Evolutionary conservation across 352 stramenopile species (phyloP), one percentile per base, ranked within the genome.

Genomic region (Phytophthora hybrid): DNA sequence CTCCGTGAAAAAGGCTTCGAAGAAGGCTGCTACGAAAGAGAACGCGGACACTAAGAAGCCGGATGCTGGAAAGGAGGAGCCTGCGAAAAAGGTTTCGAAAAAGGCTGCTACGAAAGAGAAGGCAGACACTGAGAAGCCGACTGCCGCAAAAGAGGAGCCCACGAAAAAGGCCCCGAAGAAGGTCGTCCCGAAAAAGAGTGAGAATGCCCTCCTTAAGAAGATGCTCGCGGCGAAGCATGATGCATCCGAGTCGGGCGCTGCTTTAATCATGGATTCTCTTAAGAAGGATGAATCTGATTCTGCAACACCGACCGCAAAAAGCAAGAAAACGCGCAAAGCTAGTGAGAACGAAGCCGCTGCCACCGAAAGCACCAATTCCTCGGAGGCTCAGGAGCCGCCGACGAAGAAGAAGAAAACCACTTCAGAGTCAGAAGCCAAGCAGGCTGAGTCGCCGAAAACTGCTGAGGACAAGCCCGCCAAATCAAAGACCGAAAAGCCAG

Each of bases 201-300:
- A 58, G 26, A 82, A 82, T 54, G 72, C 55, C 62, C 44, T 82
- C 0, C 26, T 82, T 41, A 69, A 78, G 41, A 69, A 78, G 34
- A 82, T 82, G 76, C 61, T 69, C 53, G 76, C 72, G 9, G 72
- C 68, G n/a, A 79, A 79, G 53, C 67, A 75, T 1, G 31, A 62
- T 68, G 55, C 41, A 37, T 44, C 64, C 13, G 59, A 74, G 65
- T 80, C 72, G 26, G 67, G 63, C 44, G 72, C 76, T 68, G 63
- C 69, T 51, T 9, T 75, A 31, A 46, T 82, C 58, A 57, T 49
- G 18, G 63, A 72, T 16, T 62, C 64, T 11, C 68, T 82, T 59
- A 57, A 66, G 11, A 51, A 59, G 26, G 58, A 34, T 34, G 63
- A 60, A 61, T 34, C 39, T 14, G 52, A 65, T 23, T 23, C 18